Conservation (phyloP, 1,284 basidiomycete genomes). For the Pisolithus thermaeus region DNA sequence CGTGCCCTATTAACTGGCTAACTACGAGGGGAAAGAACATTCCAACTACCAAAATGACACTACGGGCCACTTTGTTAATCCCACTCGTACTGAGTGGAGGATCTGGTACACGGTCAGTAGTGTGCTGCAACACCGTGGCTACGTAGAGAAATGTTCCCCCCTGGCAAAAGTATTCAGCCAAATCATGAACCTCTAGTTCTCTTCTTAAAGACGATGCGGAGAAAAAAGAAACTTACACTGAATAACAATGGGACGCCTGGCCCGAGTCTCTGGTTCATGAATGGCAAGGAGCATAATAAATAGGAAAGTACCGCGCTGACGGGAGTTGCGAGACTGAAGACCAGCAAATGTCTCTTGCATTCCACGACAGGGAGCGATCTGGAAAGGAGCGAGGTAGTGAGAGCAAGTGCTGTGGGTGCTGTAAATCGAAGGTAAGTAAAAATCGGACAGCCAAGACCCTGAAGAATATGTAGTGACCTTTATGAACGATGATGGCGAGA, state of each 20-base stretch:
- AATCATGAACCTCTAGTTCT: background rate
- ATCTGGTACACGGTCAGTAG: constrained; percentile 42
- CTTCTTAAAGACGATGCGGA: no score
- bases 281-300: constrained; percentile 52
- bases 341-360: constrained; percentile 69
- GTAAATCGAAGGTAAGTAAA: constrained; percentile 8
- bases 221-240: constrained; percentile 49
- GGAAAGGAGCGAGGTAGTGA: constrained; percentile 76
- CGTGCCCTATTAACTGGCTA: constrained; percentile 45
- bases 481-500: constrained; percentile 83
- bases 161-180: constrained; percentile 34
- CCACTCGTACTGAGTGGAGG: constrained; percentile 33
- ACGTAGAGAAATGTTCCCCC: constrained; percentile 95
- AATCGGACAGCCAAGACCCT: background rate
- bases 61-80: constrained; percentile 43
- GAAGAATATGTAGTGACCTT: constrained; percentile 45
- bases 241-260: constrained; percentile 75
- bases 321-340: constrained; percentile 80
- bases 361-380: constrained; percentile 60
- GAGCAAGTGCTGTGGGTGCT: constrained; percentile 84
- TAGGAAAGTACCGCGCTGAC: constrained; percentile 70
- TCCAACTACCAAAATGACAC: constrained; percentile 54
- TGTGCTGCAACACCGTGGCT: constrained; percentile 81
- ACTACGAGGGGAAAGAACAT: constrained; percentile 66
- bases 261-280: constrained; percentile 44